A percentile compares a stretch with the other conserved stretches of the same genome.
phyloP scores from a whole-genome alignment of 768 basidiomycete species.

The Exsudoporus frostii region DNA sequence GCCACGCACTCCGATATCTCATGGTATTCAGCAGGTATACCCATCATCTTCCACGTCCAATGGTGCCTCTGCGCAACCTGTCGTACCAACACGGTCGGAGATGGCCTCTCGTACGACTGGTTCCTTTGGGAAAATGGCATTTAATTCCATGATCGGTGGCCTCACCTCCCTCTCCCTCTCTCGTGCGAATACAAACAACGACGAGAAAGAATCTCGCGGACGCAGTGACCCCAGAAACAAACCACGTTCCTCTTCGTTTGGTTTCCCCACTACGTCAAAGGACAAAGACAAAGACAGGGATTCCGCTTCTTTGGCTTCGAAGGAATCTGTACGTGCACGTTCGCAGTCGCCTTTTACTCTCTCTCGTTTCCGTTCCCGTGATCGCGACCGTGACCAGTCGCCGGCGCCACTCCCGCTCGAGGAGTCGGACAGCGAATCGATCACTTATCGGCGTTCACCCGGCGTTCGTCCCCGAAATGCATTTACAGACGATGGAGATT shows the following conservation, averaged over 20 bases:
- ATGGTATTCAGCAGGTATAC: conserved; percentile 18
- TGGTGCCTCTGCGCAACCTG: conserved; percentile 5
- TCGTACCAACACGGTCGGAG: conserved; percentile 33
- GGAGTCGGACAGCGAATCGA: conserved; percentile 48
- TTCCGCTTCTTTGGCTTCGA: conserved; percentile 40
- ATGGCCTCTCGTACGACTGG: conserved; percentile 35
- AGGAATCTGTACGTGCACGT: conserved; percentile 58
- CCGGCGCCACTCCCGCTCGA: conserved; percentile 57
- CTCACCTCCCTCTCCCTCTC: conserved; percentile 63
- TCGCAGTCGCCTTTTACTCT: conserved; percentile 81
- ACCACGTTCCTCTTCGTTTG: conserved; percentile 49
- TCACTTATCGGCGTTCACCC: conserved; percentile 32
- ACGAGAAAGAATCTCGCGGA: conserved; percentile 50
- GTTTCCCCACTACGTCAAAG: conserved; percentile 32
- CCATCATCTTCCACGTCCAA: conserved; percentile 5
- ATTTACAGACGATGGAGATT: conserved; percentile 56
- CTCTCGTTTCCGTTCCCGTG: conserved; percentile 58
- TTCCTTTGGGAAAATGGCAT: conserved; percentile 60
- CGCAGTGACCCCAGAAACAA: conserved; percentile 43
- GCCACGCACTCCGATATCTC: conserved; percentile 15
- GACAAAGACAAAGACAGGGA: conserved; percentile 32
- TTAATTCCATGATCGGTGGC: conserved; percentile 70
- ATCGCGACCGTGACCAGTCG: conserved; percentile 52
- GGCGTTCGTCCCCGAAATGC: conserved; percentile 58
- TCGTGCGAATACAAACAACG: conserved; percentile 44